A percentile compares a stretch with the other conserved stretches of the same genome.
phyloP scores from a whole-genome alignment of 139 green algal species.

The Chlamydomonas eustigma region DNA sequence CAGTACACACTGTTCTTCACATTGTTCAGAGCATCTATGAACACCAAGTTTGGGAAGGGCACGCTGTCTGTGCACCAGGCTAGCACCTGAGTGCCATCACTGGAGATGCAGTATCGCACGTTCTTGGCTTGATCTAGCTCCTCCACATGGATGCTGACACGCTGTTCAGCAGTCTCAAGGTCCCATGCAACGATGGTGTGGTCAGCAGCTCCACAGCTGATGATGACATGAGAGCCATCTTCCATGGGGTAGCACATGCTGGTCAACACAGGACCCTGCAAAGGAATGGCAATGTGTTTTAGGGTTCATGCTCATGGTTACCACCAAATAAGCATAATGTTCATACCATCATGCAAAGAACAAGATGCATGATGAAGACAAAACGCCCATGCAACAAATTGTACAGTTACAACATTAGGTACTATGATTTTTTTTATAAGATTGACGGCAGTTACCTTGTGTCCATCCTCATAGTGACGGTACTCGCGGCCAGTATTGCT shows the following conservation, averaged over 20 bases:
- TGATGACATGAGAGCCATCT: conserved; percentile 29
- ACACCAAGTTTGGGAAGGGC: conserved; percentile 41
- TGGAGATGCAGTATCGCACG: conserved; percentile 37
- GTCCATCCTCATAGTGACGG: conserved; percentile 24
- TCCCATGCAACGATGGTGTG: conserved; percentile 40
- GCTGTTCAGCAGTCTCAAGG: conserved; percentile 14
- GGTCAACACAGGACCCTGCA: conserved; percentile 17
- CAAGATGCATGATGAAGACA: too few species aligned
- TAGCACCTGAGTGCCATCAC: conserved; percentile 32
- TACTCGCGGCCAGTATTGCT: conserved; percentile 17
- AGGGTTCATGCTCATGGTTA: too few species aligned
- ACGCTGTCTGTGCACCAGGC: conserved; percentile 40
- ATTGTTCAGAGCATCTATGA: conserved; percentile 27
- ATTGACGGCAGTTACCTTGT: too few species aligned
- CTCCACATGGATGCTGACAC: conserved; percentile 24
- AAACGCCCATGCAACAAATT: too few species aligned
- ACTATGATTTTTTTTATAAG: too few species aligned
- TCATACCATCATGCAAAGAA: too few species aligned
- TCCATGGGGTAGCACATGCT: conserved; percentile 35
- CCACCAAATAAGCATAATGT: too few species aligned
- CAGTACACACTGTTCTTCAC: conserved; percentile 39
- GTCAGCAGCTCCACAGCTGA: conserved; percentile 36
- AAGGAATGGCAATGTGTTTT: too few species aligned
- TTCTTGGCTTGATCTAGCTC: conserved; percentile 50
- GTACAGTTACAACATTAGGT: too few species aligned